These are phyloP conservation scores for Xanthoconium stramineum DNA, from an alignment of 768 basidiomycete genomes.

Conservation along the genomic window DNA sequence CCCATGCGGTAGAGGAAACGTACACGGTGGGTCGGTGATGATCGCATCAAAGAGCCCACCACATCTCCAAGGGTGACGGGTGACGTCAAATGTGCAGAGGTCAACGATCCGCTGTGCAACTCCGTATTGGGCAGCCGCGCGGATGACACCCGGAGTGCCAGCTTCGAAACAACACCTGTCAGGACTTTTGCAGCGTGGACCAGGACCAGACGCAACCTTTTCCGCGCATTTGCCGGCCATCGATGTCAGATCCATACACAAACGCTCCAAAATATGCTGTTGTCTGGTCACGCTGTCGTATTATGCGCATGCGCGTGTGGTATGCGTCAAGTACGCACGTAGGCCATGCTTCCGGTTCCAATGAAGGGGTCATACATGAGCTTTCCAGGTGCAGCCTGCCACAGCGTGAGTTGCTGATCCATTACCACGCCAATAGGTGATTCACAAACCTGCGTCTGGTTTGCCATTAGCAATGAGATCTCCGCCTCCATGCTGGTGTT, in stretches of 20 bases:
- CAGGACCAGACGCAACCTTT: conserved; percentile 50
- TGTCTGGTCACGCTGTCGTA: conserved; percentile 46
- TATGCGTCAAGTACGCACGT: conserved; percentile 42
- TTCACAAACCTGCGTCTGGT: conserved; percentile 74
- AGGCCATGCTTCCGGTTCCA: conserved; percentile 90
- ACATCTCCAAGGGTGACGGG: conserved; percentile 81
- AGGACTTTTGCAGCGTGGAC: background rate
- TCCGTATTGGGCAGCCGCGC: conserved; percentile 84
- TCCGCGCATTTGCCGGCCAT: conserved; percentile 95
- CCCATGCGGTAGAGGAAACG: conserved; percentile 25
- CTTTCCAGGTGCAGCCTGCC: conserved; percentile 81
- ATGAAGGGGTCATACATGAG: conserved; percentile 94
- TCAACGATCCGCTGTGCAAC: conserved; percentile 72
- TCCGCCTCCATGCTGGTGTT: conserved; percentile 99
- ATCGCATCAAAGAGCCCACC: conserved; percentile 93
- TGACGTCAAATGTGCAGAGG: conserved; percentile 91
- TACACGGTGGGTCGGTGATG: conserved; percentile 92
- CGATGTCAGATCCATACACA: conserved; percentile 92
- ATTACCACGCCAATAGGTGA: background rate
- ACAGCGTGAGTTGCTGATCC: background rate
- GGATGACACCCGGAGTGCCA: conserved; percentile 64
- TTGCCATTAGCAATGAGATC: conserved; percentile 93
- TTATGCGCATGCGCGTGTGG: background rate
- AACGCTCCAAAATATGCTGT: conserved; percentile 84
- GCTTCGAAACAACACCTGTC: conserved; percentile 21